Percentiles rank a stretch among this genome's conserved stretches.
These are phyloP conservation scores for Carex littledalei DNA, from an alignment of 176 grass and related monocot genomes.

Conservation along the genomic window DNA sequence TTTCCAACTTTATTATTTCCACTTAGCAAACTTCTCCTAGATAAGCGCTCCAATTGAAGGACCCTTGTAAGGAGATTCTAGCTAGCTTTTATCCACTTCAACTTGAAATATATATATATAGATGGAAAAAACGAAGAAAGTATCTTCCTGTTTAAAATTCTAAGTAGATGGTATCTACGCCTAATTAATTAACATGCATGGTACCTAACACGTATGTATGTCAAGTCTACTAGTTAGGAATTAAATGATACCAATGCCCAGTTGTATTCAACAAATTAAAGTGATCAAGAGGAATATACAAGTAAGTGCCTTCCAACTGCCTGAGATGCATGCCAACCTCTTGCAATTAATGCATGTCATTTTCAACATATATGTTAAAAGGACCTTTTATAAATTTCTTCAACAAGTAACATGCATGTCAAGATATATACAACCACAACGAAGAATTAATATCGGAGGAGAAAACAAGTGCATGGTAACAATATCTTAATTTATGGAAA, in stretches of 20 bases:
- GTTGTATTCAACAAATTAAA: background rate
- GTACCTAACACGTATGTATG: constrained; percentile 8
- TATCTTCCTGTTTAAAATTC: background rate
- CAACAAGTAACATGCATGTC: background rate
- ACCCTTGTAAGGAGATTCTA: background rate
- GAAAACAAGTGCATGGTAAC: constrained; percentile 8
- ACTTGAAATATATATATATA: too few relatives aligned
- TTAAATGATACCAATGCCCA: background rate
- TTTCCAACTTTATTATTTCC: background rate
- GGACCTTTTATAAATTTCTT: background rate
- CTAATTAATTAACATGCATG: constrained; percentile 11
- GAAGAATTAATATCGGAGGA: background rate
- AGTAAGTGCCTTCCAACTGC: constrained; percentile 11
- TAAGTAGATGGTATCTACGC: background rate
- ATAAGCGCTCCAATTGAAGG: constrained; percentile 1
- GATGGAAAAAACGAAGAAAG: background rate
- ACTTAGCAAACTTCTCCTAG: constrained; percentile 19
- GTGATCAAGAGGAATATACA: background rate
- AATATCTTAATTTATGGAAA: background rate
- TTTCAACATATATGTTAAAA: constrained; percentile 5
- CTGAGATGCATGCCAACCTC: constrained; percentile 4
- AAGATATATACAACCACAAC: background rate
- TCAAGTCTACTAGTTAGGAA: background rate
- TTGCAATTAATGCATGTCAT: constrained; percentile 17
- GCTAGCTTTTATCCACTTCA: background rate